Conservation (phyloP, 2,329 filamentous ascomycete genomes). For the Nemania sp. region DNA sequence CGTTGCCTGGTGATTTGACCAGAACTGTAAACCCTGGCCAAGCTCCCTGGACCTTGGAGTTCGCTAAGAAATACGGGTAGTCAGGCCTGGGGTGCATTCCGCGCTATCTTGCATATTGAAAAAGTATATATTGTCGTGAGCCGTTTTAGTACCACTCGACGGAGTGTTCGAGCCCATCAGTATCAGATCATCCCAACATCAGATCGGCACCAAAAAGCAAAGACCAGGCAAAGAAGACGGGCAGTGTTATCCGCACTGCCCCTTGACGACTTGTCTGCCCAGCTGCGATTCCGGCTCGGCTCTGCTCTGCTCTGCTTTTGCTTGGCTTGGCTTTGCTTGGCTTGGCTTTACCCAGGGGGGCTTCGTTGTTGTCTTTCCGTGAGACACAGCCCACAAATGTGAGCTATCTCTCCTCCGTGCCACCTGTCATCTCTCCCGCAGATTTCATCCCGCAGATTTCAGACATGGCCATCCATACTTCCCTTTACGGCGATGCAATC, state of each 20-base stretch:
- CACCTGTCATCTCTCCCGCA: slow-evolving; percentile 17
- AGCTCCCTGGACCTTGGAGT: slow-evolving; percentile 6
- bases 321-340: neutral
- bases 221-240: slow-evolving; percentile 1
- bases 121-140: neutral
- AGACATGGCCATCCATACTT: slow-evolving; percentile 35
- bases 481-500: slow-evolving; percentile 22
- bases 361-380: slow-evolving; percentile 15
- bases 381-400: slow-evolving; percentile 11
- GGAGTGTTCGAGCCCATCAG: slow-evolving; percentile 6
- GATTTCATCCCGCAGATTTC: slow-evolving; percentile 28
- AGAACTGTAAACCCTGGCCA: slow-evolving; percentile 8
- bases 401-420: slow-evolving; percentile 11
- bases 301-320: neutral
- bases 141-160: slow-evolving; percentile 7
- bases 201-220: slow-evolving; percentile 14
- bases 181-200: slow-evolving; percentile 22
- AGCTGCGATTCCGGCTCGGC: neutral
- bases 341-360: neutral
- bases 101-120: slow-evolving; percentile 21
- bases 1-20: slow-evolving; percentile 3
- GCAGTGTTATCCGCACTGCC: slow-evolving; percentile 10
- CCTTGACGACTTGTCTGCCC: neutral
- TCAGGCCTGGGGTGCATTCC: slow-evolving; percentile 23
- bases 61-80: slow-evolving; percentile 8